A percentile compares a stretch with the other conserved stretches of the same genome.
These are phyloP conservation scores for Hansenula lynferdii DNA, from an alignment of 1,139 yeast genomes.

Conservation along the genomic window DNA sequence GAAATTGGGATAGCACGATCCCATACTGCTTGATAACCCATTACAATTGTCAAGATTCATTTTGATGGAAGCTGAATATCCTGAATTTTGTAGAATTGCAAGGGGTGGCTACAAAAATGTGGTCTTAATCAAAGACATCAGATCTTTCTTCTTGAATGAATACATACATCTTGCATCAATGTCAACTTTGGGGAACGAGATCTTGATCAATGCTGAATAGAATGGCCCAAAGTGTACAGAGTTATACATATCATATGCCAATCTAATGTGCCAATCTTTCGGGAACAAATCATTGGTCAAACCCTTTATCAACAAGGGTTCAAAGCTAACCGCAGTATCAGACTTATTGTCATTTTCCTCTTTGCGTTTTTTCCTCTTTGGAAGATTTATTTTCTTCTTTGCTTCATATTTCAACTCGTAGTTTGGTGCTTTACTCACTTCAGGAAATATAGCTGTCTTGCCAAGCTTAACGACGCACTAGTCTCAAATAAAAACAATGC, in stretches of 20 bases:
- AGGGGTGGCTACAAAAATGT: background rate
- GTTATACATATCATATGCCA: too few relatives aligned
- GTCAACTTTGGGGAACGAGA: too few relatives aligned
- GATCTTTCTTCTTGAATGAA: background rate
- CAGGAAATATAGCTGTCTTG: background rate
- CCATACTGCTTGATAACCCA: background rate
- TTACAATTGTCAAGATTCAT: background rate
- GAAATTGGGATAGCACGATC: background rate
- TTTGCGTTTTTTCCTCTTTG: too few relatives aligned
- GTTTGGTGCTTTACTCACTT: background rate
- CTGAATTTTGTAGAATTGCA: background rate
- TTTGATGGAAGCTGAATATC: background rate
- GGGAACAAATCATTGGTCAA: too few relatives aligned
- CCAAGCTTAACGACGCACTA: background rate
- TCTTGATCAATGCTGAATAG: too few relatives aligned
- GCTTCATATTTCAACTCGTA: background rate
- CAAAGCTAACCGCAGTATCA: too few relatives aligned
- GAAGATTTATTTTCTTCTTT: too few relatives aligned
- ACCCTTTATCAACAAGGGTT: too few relatives aligned
- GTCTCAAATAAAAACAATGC: background rate
- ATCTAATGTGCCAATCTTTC: too few relatives aligned
- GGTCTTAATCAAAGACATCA: background rate
- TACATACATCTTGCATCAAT: background rate
- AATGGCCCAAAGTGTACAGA: too few relatives aligned
- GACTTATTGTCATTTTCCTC: too few relatives aligned